Evolutionary conservation across 148 eudicot genomes (phyloP).

Genomic region (Heliosperma pusillum): DNA sequence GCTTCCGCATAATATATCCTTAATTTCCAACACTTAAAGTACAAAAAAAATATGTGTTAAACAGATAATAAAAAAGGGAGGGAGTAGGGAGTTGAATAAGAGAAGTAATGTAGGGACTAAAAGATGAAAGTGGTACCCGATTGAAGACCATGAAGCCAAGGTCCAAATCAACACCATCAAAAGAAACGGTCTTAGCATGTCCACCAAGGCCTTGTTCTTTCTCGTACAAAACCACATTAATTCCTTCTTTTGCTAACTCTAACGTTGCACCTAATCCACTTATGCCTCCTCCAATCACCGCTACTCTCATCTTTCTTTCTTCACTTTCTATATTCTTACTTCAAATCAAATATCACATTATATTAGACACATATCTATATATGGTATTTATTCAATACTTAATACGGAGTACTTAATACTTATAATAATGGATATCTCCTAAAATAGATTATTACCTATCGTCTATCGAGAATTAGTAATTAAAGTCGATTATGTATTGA

Average conservation of each 20-base stretch:
- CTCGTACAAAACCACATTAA: slow-evolving; percentile 67
- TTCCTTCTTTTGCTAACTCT: slow-evolving; percentile 58
- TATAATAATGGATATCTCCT: too few relatives aligned
- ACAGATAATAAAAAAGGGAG: not conserved
- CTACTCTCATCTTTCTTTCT: slow-evolving; percentile 55
- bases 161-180: slow-evolving; percentile 60
- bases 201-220: slow-evolving; percentile 70
- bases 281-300: slow-evolving; percentile 79
- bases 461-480: too few relatives aligned
- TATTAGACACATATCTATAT: too few relatives aligned
- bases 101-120: not conserved
- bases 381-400: too few relatives aligned
- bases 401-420: too few relatives aligned
- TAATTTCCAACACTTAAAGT: too few relatives aligned
- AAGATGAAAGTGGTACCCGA: slow-evolving; percentile 35
- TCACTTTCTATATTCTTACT: not conserved
- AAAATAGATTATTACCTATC: not conserved
- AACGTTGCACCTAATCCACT: slow-evolving; percentile 79
- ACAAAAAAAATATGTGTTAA: too few relatives aligned
- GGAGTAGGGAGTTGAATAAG: not conserved
- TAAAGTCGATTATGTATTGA: too few relatives aligned
- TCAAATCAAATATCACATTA: not conserved
- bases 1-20: too few relatives aligned
- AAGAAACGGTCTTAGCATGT: slow-evolving; percentile 66
- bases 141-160: slow-evolving; percentile 95